These are phyloP conservation scores for Suillus discolor DNA, from an alignment of 768 basidiomycete genomes.

Conservation along the genomic window DNA sequence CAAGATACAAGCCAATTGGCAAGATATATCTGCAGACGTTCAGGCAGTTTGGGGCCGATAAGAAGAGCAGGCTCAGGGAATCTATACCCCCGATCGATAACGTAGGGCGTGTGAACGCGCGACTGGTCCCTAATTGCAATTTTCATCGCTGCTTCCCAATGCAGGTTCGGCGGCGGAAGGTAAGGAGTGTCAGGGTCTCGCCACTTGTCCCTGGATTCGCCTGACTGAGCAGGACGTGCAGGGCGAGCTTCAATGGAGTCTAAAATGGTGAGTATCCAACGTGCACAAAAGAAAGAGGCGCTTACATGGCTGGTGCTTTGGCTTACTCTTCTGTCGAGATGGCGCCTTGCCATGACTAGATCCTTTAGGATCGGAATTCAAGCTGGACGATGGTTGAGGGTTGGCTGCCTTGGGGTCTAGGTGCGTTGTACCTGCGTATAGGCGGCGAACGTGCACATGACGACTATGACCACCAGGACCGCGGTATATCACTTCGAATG, in stretches of 20 bases:
- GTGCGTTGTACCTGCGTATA: background rate
- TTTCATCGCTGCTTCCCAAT: conserved; percentile 6
- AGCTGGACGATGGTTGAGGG: conserved; percentile 4
- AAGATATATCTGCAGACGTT: background rate
- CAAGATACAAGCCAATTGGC: conserved; percentile 7
- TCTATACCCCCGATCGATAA: conserved; percentile 1
- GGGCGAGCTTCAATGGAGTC: background rate
- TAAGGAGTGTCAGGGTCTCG: background rate
- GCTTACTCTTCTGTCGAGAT: background rate
- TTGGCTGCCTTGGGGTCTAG: background rate
- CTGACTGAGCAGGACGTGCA: background rate
- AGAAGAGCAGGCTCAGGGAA: conserved; percentile 3
- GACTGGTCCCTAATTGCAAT: background rate
- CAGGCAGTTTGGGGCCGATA: background rate
- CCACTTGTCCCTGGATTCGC: conserved; percentile 2
- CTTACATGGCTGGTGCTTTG: background rate
- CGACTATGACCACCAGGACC: background rate
- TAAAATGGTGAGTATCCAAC: background rate
- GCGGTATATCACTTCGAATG: background rate
- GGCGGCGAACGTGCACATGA: background rate
- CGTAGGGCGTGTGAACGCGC: background rate
- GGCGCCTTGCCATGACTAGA: conserved; percentile 1
- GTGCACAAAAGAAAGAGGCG: background rate
- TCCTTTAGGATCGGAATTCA: background rate
- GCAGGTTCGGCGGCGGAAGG: background rate